Base-by-base conservation (phyloP, 75 land plant genomes). In the Cryptomeria japonica region DNA sequence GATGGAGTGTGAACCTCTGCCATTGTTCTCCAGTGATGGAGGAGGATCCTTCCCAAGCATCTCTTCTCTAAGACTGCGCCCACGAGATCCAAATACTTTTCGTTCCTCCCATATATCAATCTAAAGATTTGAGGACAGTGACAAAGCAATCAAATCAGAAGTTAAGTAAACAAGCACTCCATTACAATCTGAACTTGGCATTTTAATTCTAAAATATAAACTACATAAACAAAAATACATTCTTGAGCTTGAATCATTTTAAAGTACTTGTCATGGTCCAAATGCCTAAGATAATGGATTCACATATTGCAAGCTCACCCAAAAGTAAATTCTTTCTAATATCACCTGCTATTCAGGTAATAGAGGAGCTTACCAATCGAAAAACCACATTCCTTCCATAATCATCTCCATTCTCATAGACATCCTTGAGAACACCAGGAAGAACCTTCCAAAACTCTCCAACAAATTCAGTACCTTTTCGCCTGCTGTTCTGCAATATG, bases 391-490 rank as follows among this genome's bases (percentile, higher is more conserved):
- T 94, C 88, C 90, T 97, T 38, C 93, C 98, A 82, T 87, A 84
- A 13, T 96, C 98, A 85, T 95, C 96, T 14, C 97, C 99, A 78
- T 93, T 90, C 38, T 94, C 92, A 38, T 86, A n/a, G 31, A 97
- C 93, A 41, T 93, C 95, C 84, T 95, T 95, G 55, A 97, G 91
- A 22, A 96, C 97, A 56, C 90, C 88, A 87, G 99, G 97, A 90
- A 97, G 96, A 85, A 97, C 97, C 84, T 94, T 96, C 98, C 98
- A 97, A 84, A 96, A 97, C 88, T 95, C 99, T 55, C 85, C 91
- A 11, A 97, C 99, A 92, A 95, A 97, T 85, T 97, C 99, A 78
- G 88, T 92, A 19, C 99, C 99, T 86, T 95, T 97, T 9, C 98
- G 92, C 84, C 92, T 95, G 89, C 99, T 97, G 84, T 97, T 97